Evolutionary conservation across 2,329 filamentous ascomycete genomes (phyloP).

Genomic region (Parastagonospora avenae): DNA sequence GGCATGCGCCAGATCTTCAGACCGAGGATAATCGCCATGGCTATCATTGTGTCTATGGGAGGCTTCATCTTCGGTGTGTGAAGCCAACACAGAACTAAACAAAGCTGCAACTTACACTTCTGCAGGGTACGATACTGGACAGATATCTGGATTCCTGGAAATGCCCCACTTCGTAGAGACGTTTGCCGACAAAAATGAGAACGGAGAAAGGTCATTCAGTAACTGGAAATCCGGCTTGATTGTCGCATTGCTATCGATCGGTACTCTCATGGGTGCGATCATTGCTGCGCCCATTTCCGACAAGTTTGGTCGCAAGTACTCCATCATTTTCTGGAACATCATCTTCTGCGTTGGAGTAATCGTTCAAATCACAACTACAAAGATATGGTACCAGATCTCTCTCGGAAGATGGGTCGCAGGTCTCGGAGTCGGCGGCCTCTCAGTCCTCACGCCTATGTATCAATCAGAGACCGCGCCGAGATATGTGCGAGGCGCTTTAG

Average conservation of each 20-base stretch:
- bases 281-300: slow-evolving; percentile 64
- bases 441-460: slow-evolving; percentile 65
- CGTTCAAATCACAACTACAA: slow-evolving; percentile 66
- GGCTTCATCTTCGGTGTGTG: slow-evolving; percentile 28
- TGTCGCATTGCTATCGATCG: slow-evolving; percentile 60
- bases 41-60: slow-evolving; percentile 41
- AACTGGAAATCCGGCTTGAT: slow-evolving; percentile 42
- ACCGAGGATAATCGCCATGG: slow-evolving; percentile 41
- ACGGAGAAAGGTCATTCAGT: slow-evolving; percentile 33
- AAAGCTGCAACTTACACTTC: slow-evolving; percentile 4
- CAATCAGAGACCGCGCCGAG: slow-evolving; percentile 69
- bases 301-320: slow-evolving; percentile 63
- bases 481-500: slow-evolving; percentile 66
- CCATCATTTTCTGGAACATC: slow-evolving; percentile 66
- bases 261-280: slow-evolving; percentile 75
- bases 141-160: slow-evolving; percentile 45
- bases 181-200: slow-evolving; percentile 32
- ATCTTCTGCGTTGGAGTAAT: slow-evolving; percentile 69
- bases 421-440: slow-evolving; percentile 67
- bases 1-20: slow-evolving; percentile 36
- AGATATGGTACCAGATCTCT: slow-evolving; percentile 67
- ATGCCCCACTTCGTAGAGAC: slow-evolving; percentile 41
- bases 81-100: neutral
- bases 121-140: slow-evolving; percentile 44
- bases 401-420: slow-evolving; percentile 69